Conservation (phyloP, 179 eudicot genomes). For the Actinidia arguta region DNA sequence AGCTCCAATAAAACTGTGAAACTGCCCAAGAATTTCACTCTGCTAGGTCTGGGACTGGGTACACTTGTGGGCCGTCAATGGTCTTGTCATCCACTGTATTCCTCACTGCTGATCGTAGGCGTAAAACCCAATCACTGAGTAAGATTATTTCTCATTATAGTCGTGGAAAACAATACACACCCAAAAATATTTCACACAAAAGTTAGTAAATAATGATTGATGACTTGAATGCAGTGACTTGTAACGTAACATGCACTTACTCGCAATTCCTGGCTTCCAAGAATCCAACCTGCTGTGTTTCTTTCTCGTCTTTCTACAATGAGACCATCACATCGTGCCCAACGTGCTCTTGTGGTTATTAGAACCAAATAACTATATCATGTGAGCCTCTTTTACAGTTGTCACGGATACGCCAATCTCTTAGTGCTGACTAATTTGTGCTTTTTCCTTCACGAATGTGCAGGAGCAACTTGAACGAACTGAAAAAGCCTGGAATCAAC, state of each 20-base stretch:
- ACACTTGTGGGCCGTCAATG: slow-evolving; percentile 58
- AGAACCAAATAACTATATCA: slow-evolving; percentile 52
- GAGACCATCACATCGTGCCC: slow-evolving; percentile 66
- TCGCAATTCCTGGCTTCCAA: slow-evolving; percentile 63
- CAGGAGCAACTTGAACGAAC: slow-evolving; percentile 52
- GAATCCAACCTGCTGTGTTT: slow-evolving; percentile 66
- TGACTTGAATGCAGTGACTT: slow-evolving; percentile 56
- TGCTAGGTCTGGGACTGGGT: slow-evolving; percentile 54
- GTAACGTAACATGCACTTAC: slow-evolving; percentile 78
- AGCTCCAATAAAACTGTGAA: slow-evolving; percentile 46
- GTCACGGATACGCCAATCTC: too few species aligned
- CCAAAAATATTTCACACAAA: neutral
- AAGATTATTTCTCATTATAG: slow-evolving; percentile 23
- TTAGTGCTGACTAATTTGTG: neutral
- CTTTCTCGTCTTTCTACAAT: slow-evolving; percentile 68
- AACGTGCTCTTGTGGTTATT: slow-evolving; percentile 67
- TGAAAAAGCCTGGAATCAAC: slow-evolving; percentile 40
- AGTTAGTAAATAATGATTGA: neutral
- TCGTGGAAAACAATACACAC: neutral
- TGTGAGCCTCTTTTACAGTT: slow-evolving; percentile 37
- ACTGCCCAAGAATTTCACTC: slow-evolving; percentile 50
- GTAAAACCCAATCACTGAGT: slow-evolving; percentile 54
- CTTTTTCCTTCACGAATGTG: neutral
- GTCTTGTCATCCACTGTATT: slow-evolving; percentile 38
- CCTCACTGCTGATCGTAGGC: slow-evolving; percentile 38